phyloP scores from a whole-genome alignment of 179 eudicot genomes.

The Pouteria campechiana region DNA sequence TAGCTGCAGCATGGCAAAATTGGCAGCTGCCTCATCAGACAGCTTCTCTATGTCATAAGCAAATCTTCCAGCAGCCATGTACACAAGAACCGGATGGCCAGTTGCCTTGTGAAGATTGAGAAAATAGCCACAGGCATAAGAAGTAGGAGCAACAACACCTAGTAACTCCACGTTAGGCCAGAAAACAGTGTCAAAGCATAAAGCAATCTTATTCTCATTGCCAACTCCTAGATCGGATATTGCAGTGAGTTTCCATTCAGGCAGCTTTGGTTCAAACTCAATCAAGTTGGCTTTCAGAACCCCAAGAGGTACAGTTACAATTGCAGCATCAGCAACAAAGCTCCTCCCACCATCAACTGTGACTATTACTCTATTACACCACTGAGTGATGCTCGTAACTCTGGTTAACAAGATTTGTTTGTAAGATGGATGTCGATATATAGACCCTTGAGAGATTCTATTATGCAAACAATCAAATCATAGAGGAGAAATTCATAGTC shows the following conservation, averaged over 20 bases:
- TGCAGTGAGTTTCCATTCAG: slow-evolving; percentile 87
- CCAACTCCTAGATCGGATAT: slow-evolving; percentile 96
- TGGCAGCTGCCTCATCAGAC: slow-evolving; percentile 61
- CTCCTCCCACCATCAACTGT: slow-evolving; percentile 44
- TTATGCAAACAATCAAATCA: no score
- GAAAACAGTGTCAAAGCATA: slow-evolving; percentile 61
- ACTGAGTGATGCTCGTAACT: slow-evolving; percentile 61
- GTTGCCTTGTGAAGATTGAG: slow-evolving; percentile 92
- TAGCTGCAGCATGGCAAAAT: slow-evolving; percentile 80
- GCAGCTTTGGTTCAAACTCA: slow-evolving; percentile 81
- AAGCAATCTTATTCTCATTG: slow-evolving; percentile 88
- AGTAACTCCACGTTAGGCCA: slow-evolving; percentile 87
- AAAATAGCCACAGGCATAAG: slow-evolving; percentile 92
- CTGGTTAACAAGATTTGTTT: no score
- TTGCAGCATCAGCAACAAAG: slow-evolving; percentile 76
- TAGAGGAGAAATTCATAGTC: no score
- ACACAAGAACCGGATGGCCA: slow-evolving; percentile 88
- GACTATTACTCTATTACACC: slow-evolving; percentile 55
- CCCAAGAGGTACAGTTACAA: slow-evolving; percentile 85
- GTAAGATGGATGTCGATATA: no score
- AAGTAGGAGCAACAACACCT: slow-evolving; percentile 83
- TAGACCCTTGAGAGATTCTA: no score
- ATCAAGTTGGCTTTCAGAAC: slow-evolving; percentile 78
- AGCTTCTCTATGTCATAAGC: slow-evolving; percentile 81
- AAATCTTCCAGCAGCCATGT: slow-evolving; percentile 93